Percentiles rank a stretch among this genome's conserved stretches.
phyloP scores from a whole-genome alignment of 83 land plant genomes.

The Picea abies region DNA sequence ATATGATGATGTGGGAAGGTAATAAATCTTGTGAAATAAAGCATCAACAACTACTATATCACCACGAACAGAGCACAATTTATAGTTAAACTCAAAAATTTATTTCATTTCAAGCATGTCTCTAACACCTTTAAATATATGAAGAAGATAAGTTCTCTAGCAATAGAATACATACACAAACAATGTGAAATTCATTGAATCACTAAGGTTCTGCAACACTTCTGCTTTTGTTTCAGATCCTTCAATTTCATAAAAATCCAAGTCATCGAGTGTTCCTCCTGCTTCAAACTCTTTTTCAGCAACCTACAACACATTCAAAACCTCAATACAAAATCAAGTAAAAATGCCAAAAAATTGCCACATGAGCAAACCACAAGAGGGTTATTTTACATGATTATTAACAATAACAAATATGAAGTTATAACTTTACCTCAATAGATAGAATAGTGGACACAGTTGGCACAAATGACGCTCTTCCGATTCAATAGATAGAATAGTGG shows the following conservation, averaged over 20 bases:
- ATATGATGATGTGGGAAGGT: no score
- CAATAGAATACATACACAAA: constrained; percentile 58
- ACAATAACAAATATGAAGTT: not conserved
- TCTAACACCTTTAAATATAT: not conserved
- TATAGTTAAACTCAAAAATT: not conserved
- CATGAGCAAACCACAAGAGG: not conserved
- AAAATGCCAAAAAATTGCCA: not conserved
- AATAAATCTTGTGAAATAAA: no score
- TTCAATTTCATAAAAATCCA: constrained; percentile 93
- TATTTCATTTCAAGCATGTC: not conserved
- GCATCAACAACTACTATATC: not conserved
- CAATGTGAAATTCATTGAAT: constrained; percentile 96
- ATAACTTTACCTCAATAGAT: constrained; percentile 67
- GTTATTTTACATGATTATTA: not conserved
- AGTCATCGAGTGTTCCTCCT: constrained; percentile 72
- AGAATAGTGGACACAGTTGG: constrained; percentile 88
- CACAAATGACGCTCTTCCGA: no score
- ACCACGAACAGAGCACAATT: not conserved
- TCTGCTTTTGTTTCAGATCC: constrained; percentile 81
- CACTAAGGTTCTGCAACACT: constrained; percentile 81
- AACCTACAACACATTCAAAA: constrained; percentile 25
- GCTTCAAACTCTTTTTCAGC: constrained; percentile 73
- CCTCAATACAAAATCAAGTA: not conserved
- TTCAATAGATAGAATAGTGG: no score
- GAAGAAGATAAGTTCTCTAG: not conserved